Base-by-base conservation (phyloP, 192 early-diverging fungal species). In the Funneliformis mosseae region DNA sequence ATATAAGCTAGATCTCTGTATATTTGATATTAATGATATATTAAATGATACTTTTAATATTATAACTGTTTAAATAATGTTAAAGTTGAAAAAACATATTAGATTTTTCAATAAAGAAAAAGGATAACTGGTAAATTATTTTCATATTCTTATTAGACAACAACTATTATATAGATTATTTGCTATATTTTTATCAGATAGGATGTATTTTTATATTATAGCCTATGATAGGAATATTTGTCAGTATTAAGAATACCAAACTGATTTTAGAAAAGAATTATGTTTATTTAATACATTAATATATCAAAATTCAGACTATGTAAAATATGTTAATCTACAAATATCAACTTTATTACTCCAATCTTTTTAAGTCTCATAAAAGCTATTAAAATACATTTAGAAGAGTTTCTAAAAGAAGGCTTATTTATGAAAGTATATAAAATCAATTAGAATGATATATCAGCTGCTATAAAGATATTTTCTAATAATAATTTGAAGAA, bases 191-290 rank as follows among this genome's bases (percentile, higher is more conserved):
- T 66, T 66, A 25, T 66, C 63, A 28, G 23, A 73, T 45, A 21
- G 43, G 46, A 42, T 0, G 10, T 10, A 50, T 7, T 73, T 73
- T 14, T 73, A 50, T 73, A 43, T 73, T n/a, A 73, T 73, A 21
- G 71, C 46, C 33, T 73, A 12, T 73, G 71, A 73, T 48, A 73
- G 42, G 71, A 73, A 45, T 9, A 73, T 21, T 28, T 28, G 14
- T 25, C 3, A 23, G 27, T 46, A 73, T 73, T 8, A n/a, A 3
- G 71, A 73, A 33, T 45, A 21, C 23, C 21, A 33, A 14, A 45
- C 71, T 45, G 41, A 23, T 43, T 73, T 73, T 21, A 50, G 8
- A 9, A 50, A 6, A 33, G 71, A 43, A 18, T 50, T 73, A n/a
- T 6, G 8, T 9, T 21, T 48, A 27, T 50, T 50, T 28, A 0